Conservation (phyloP, 768 basidiomycete species). For the Kwoniella newhampshirensis region DNA sequence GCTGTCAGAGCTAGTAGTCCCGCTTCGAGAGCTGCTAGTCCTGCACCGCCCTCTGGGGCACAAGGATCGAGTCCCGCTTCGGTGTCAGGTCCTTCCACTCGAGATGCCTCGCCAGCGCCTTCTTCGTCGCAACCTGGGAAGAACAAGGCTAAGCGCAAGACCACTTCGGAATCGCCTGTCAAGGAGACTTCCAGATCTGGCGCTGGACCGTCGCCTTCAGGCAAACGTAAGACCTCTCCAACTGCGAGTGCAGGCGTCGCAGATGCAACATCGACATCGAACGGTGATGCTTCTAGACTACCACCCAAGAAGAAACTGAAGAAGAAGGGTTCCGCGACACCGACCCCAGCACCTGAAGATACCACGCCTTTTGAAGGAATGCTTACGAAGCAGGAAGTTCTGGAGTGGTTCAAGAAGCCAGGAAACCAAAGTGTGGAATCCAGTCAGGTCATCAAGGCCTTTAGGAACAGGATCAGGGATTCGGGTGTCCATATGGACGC, state of each 20-base stretch:
- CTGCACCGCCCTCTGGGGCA: background rate
- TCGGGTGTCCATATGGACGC: constrained; percentile 20
- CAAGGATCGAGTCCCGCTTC: constrained; percentile 8
- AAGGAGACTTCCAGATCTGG: constrained; percentile 1
- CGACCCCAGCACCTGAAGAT: constrained; percentile 35
- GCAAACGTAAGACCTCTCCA: constrained; percentile 13
- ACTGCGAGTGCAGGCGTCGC: background rate
- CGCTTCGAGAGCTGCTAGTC: constrained; percentile 9
- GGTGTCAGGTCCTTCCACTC: constrained; percentile 4
- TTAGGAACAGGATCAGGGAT: constrained; percentile 26
- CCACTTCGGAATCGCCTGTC: constrained; percentile 22
- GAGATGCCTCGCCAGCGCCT: constrained; percentile 16
- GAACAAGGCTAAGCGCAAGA: constrained; percentile 13
- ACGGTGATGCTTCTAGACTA: constrained; percentile 1
- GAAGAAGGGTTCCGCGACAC: constrained; percentile 29
- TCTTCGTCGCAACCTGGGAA: background rate
- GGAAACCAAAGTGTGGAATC: constrained; percentile 24
- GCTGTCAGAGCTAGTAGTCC: constrained; percentile 20
- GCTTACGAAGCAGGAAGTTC: constrained; percentile 38
- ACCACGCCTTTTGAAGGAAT: constrained; percentile 34
- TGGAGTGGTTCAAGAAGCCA: constrained; percentile 32
- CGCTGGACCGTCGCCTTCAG: background rate
- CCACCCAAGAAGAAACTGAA: constrained; percentile 33
- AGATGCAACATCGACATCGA: constrained; percentile 9
- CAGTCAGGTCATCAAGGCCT: constrained; percentile 28